Evolutionary conservation across 257 asterid species (phyloP).

Genomic region (Fraxinus cuspidata): DNA sequence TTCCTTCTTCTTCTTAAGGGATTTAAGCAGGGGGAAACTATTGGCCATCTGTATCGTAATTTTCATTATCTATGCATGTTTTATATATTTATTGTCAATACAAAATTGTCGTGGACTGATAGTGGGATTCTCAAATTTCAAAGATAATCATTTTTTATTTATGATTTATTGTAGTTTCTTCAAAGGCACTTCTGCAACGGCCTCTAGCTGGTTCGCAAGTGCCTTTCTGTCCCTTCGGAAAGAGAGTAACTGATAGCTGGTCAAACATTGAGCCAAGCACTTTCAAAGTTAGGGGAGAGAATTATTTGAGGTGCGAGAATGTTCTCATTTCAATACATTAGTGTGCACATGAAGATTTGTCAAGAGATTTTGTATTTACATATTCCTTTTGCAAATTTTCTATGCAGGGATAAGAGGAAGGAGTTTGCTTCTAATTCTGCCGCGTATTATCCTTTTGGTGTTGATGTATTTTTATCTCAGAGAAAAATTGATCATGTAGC

Average conservation of each 20-base stretch:
- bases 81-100: no score
- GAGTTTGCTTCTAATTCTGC: conserved; percentile 73
- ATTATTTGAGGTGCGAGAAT: conserved; percentile 61
- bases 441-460: conserved; percentile 91
- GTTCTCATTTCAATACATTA: not conserved
- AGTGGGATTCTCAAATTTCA: not conserved
- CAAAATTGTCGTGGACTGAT: not conserved
- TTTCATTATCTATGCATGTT: no score
- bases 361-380: not conserved
- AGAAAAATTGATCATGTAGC: conserved; percentile 84
- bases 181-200: conserved; percentile 66
- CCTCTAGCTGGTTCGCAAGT: conserved; percentile 96
- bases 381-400: conserved; percentile 7
- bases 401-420: conserved; percentile 87
- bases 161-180: conserved; percentile 57
- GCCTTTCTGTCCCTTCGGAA: conserved; percentile 81
- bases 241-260: conserved; percentile 90
- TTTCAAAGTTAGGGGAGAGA: conserved; percentile 79
- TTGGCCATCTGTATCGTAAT: not conserved
- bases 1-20: not conserved
- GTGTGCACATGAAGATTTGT: not conserved
- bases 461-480: conserved; percentile 83
- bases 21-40: not conserved
- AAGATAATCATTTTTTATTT: not conserved
- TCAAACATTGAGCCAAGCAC: conserved; percentile 81